Conservation (phyloP, 2,329 filamentous ascomycete species). For the Sordariomycetes sp. region DNA sequence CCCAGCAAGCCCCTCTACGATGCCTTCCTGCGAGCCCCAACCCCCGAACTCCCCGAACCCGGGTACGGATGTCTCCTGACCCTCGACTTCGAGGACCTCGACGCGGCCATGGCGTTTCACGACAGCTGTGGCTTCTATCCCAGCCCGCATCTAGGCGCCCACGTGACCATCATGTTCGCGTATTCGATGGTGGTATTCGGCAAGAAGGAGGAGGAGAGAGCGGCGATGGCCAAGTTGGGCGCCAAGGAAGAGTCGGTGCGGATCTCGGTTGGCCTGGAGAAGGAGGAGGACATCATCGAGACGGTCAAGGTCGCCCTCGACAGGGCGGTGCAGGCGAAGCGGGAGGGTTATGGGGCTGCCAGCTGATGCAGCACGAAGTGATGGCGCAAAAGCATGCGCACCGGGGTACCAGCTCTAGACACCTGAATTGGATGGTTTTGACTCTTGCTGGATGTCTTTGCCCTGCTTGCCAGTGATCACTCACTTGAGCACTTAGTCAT, state of each 20-base stretch:
- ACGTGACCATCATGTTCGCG: slow-evolving; percentile 37
- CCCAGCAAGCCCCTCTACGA: slow-evolving; percentile 21
- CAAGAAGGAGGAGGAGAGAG: slow-evolving; percentile 24
- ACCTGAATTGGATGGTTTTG: too few species aligned
- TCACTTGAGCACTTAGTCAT: too few species aligned
- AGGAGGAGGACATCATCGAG: slow-evolving; percentile 28
- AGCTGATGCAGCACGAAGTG: too few species aligned
- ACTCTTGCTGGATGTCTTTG: too few species aligned
- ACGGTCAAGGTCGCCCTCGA: slow-evolving; percentile 23
- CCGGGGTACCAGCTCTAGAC: too few species aligned
- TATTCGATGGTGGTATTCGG: slow-evolving; percentile 36
- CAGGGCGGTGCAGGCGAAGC: too few species aligned
- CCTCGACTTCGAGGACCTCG: slow-evolving; percentile 36
- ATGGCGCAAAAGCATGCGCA: too few species aligned
- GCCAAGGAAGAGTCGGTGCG: slow-evolving; percentile 30
- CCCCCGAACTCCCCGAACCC: slow-evolving; percentile 33
- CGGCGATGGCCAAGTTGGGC: slow-evolving; percentile 26
- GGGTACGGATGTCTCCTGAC: slow-evolving; percentile 47
- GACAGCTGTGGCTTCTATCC: slow-evolving; percentile 37
- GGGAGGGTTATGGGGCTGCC: too few species aligned
- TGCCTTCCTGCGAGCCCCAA: slow-evolving; percentile 23
- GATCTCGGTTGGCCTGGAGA: slow-evolving; percentile 38
- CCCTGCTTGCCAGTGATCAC: too few species aligned
- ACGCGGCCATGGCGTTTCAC: slow-evolving; percentile 35
- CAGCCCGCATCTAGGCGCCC: slow-evolving; percentile 44